Conservation (phyloP, 2,329 filamentous ascomycete species). For the Diaporthe citrichinensis region DNA sequence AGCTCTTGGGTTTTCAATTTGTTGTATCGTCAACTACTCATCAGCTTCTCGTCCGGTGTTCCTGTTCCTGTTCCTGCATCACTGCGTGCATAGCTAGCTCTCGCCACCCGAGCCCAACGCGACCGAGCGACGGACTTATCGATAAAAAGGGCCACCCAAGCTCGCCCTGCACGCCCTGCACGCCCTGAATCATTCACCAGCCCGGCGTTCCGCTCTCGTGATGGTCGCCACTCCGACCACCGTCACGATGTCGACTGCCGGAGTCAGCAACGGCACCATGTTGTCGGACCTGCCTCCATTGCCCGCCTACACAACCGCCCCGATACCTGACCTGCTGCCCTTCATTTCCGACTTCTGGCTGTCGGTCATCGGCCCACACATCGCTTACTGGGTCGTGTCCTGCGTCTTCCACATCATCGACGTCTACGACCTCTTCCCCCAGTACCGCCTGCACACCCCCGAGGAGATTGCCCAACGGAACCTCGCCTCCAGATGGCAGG, state of each 20-base stretch:
- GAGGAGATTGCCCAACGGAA: conserved; percentile 91
- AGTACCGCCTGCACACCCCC: conserved; percentile 95
- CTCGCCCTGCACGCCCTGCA: background rate
- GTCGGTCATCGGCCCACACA: conserved; percentile 80
- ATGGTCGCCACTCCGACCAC: conserved; percentile 59
- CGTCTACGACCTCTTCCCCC: conserved; percentile 84
- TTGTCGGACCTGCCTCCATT: conserved; percentile 83
- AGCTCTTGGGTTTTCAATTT: background rate
- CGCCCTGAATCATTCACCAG: conserved; percentile 24
- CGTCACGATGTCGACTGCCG: conserved; percentile 56
- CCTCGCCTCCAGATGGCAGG: conserved; percentile 86
- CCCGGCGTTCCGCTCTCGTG: conserved; percentile 38
- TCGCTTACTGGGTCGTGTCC: conserved; percentile 91
- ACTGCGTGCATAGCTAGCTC: background rate
- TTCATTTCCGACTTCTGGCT: conserved; percentile 87
- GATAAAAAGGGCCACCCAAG: conserved; percentile 30
- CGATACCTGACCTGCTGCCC: conserved; percentile 79
- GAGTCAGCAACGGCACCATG: conserved; percentile 66
- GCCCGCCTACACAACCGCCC: conserved; percentile 81
- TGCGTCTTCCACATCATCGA: conserved; percentile 91
- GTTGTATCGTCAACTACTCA: background rate
- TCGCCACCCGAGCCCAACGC: conserved; percentile 5
- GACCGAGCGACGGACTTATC: conserved; percentile 36
- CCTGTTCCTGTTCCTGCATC: background rate
- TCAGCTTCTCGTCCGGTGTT: background rate